Conservation (phyloP, 2,329 filamentous ascomycete genomes). For the Hymenoscyphus infarciens region DNA sequence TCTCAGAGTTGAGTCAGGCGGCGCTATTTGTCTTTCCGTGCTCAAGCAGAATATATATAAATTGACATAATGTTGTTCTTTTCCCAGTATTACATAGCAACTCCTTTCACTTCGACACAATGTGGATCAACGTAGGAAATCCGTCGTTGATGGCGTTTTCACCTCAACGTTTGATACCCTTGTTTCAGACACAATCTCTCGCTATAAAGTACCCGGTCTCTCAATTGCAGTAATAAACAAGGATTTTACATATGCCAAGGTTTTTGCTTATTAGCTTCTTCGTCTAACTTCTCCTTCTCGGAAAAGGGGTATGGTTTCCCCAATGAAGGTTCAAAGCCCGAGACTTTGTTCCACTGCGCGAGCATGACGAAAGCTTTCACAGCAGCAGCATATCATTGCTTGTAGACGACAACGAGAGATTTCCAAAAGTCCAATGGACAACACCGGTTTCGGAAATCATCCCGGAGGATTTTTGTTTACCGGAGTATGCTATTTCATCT, state of each 20-base stretch:
- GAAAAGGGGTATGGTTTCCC: neutral
- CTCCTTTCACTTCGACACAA: too few relatives aligned
- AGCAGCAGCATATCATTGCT: neutral
- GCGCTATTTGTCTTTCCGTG: too few relatives aligned
- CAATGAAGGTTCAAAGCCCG: neutral
- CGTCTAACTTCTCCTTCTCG: neutral
- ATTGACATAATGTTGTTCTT: too few relatives aligned
- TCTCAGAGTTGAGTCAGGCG: neutral
- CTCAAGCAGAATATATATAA: too few relatives aligned
- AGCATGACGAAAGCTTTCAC: neutral
- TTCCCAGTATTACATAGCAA: too few relatives aligned
- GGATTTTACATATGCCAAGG: too few relatives aligned
- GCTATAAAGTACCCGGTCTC: too few relatives aligned
- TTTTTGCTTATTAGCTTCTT: neutral
- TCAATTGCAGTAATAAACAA: too few relatives aligned
- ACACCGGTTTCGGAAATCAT: neutral
- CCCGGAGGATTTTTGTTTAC: neutral
- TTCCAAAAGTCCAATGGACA: neutral
- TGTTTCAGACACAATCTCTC: too few relatives aligned
- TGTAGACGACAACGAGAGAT: neutral
- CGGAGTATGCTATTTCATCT: neutral
- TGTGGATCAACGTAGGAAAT: too few relatives aligned
- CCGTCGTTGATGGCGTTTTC: too few relatives aligned
- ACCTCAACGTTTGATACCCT: too few relatives aligned
- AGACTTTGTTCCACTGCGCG: neutral